Evolutionary conservation across 768 basidiomycete genomes (phyloP), one percentile per base, ranked within the genome.

Genomic region (Podaxis carcinomalis): DNA sequence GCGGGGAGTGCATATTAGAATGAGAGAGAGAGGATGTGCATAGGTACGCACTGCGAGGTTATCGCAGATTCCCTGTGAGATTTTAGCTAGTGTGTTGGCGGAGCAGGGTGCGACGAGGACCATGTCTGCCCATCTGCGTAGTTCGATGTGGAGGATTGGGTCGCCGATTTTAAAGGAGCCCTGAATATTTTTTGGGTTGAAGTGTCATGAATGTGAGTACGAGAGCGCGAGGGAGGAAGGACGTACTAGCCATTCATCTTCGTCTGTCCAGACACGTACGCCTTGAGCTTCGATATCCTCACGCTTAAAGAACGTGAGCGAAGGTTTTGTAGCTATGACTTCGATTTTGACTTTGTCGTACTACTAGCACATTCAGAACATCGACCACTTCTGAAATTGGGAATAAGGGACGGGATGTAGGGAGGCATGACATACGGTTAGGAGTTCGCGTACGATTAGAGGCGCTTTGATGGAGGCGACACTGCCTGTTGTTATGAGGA

Each of bases 41-140:
- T 11, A n/a, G 32, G 37, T n/a, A 64, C 82, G 51, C 63, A 92
- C 91, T n/a, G 80, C 87, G 49, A 97, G 84, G 69, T 98, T 96
- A 69, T 98, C 96, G 68, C 94, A 97, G 0, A 86, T 66, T 0
- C 97, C 95, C 46, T 85, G 80, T 0, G 94, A 90, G 56, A 99
- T 89, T 75, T 98, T 98, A 7, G 94, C 85, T 19, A 99, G 83
- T 1, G 94, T 95, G 72, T 97, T 98, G n/a, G 96, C 95, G 0
- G 93, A 95, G 69, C 95, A 98, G 0, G 97, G 97, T 0, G 93
- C 93, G 52, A 99, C 83, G 51, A 99, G 87, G 54, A 98, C 95
- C 54, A 98, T 75, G 68, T 99, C 95, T 49, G 96, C 95, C 97
- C 97, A 98, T 58, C 88, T 78, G 36, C 94, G 76, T 2, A 97